Percentiles rank a stretch among this genome's conserved stretches.
Evolutionary conservation across 2,329 filamentous ascomycete genomes (phyloP).

Genomic region (Teratosphaeria gauchensis): DNA sequence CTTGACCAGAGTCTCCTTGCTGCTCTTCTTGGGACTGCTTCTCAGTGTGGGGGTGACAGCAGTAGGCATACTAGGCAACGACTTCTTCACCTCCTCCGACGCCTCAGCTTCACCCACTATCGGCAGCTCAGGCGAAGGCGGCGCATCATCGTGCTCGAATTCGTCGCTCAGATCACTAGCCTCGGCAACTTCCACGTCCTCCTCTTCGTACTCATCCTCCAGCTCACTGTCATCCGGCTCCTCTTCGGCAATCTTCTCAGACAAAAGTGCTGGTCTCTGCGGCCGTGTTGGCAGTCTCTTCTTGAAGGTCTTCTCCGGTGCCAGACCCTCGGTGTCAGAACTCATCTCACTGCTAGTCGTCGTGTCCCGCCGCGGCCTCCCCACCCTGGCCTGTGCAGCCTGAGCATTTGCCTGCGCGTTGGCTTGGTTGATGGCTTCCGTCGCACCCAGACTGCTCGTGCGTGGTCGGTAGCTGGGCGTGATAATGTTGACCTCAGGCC

Average conservation of each 20-base stretch:
- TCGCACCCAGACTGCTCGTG: conserved; percentile 60
- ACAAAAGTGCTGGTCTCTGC: conserved; percentile 45
- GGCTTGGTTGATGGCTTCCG: conserved; percentile 51
- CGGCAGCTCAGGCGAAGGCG: conserved; percentile 63
- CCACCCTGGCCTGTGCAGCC: neutral
- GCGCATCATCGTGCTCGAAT: conserved; percentile 49
- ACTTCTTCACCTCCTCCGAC: conserved; percentile 36
- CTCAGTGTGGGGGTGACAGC: conserved; percentile 31
- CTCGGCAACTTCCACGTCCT: conserved; percentile 26
- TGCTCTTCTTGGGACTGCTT: conserved; percentile 55
- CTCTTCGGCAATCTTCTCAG: conserved; percentile 45
- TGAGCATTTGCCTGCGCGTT: conserved; percentile 36
- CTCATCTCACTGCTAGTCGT: conserved; percentile 76
- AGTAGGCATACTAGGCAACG: conserved; percentile 33
- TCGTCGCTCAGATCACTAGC: conserved; percentile 39
- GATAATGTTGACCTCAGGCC: conserved; percentile 29
- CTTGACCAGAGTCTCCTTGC: conserved; percentile 46
- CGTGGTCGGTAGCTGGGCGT: conserved; percentile 47
- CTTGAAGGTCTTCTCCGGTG: conserved; percentile 52
- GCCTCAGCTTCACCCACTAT: conserved; percentile 51
- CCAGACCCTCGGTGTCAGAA: conserved; percentile 65
- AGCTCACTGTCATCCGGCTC: conserved; percentile 20
- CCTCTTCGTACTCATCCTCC: conserved; percentile 31
- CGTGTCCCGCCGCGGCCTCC: conserved; percentile 58
- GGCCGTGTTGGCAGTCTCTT: conserved; percentile 48